Evolutionary conservation across 2,329 filamentous ascomycete genomes (phyloP).

Genomic region (Tetracladium maxilliforme): DNA sequence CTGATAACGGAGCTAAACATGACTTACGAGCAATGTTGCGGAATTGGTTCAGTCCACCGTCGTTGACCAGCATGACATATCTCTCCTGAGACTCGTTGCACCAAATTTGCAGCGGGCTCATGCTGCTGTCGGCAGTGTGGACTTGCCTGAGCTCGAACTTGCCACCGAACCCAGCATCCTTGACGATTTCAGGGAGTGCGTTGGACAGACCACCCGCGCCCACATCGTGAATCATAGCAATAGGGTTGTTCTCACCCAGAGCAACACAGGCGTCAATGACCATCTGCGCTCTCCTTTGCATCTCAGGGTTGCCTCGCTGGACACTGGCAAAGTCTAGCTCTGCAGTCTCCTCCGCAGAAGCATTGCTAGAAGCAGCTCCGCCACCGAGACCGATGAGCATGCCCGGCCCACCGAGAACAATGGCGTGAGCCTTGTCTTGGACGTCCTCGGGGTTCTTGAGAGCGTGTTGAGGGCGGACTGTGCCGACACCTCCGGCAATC

Average conservation of each 20-base stretch:
- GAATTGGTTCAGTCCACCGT: conserved; percentile 66
- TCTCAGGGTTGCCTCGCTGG: conserved; percentile 91
- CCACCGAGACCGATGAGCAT: conserved; percentile 97
- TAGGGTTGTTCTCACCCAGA: conserved; percentile 73
- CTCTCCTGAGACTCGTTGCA: conserved; percentile 95
- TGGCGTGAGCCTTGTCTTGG: conserved; percentile 72
- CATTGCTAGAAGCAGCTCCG: conserved; percentile 83
- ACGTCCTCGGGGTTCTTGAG: conserved; percentile 72
- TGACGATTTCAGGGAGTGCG: conserved; percentile 77
- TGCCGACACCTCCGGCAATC: conserved; percentile 92
- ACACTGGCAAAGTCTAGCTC: conserved; percentile 96
- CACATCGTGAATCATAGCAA: conserved; percentile 95
- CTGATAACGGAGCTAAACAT: neutral
- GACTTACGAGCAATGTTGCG: conserved; percentile 42
- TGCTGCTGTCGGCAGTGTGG: conserved; percentile 75
- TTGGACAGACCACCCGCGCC: conserved; percentile 78
- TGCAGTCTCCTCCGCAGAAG: conserved; percentile 75
- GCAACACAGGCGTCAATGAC: conserved; percentile 91
- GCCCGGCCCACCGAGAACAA: conserved; percentile 87
- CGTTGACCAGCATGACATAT: conserved; percentile 82
- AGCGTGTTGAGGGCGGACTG: conserved; percentile 79
- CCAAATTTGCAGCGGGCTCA: conserved; percentile 96
- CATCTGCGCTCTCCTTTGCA: conserved; percentile 90
- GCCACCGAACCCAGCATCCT: conserved; percentile 82
- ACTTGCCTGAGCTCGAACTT: conserved; percentile 90